Conservation (phyloP, 129 eudicot genomes). For the Lonicera japonica region DNA sequence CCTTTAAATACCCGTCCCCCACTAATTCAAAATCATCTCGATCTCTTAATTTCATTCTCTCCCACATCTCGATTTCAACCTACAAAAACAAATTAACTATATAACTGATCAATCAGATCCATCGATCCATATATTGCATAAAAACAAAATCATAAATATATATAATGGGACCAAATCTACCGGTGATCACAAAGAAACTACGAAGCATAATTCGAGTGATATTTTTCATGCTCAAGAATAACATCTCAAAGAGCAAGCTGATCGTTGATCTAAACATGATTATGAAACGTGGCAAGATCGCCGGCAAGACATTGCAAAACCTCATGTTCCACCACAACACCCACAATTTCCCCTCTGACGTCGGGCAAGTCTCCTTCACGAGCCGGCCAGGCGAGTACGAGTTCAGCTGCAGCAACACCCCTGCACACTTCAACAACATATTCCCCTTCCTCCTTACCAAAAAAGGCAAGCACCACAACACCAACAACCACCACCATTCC, state of each 20-base stretch:
- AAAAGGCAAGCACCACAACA: constrained; percentile 23
- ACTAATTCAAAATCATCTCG: not conserved
- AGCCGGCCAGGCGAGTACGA: constrained; percentile 32
- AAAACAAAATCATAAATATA: no score
- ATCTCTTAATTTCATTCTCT: not conserved
- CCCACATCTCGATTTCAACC: not conserved
- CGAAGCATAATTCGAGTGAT: constrained; percentile 14
- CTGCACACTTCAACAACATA: constrained; percentile 31
- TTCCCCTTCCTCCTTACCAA: constrained; percentile 32
- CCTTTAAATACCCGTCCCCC: not conserved
- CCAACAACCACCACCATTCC: not conserved
- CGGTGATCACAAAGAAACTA: not conserved
- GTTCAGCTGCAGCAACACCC: constrained; percentile 60
- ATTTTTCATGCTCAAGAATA: constrained; percentile 19
- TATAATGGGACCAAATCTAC: constrained; percentile 8
- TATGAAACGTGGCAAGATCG: constrained; percentile 24
- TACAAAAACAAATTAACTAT: not conserved
- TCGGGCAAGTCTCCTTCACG: constrained; percentile 4
- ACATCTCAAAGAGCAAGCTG: constrained; percentile 16
- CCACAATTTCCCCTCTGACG: constrained; percentile 2
- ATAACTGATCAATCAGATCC: no score
- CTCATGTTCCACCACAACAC: constrained; percentile 16
- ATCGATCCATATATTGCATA: no score
- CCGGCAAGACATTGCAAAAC: constrained; percentile 19
- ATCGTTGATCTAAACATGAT: constrained; percentile 21